These are phyloP conservation scores for Cardamine chenopodiifolia DNA, from an alignment of 345 rosid genomes.

Conservation along the genomic window DNA sequence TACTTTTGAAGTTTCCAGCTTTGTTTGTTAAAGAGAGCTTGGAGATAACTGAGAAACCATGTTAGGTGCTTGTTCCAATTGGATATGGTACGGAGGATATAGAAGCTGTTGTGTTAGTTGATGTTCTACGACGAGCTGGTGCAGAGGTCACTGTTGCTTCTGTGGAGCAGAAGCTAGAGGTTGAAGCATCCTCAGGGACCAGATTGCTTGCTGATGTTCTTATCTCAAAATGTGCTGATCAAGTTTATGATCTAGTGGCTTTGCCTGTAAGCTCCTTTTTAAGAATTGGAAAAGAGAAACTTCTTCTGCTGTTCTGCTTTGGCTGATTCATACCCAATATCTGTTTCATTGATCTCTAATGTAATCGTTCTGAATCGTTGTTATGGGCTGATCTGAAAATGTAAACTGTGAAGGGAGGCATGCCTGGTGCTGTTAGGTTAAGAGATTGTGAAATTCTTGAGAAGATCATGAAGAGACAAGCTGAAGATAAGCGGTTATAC, in stretches of 20 bases:
- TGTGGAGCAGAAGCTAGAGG: slow-evolving; percentile 78
- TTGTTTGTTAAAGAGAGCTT: slow-evolving; percentile 13
- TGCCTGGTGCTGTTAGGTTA: slow-evolving; percentile 91
- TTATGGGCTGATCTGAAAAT: neutral
- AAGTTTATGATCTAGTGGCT: slow-evolving; percentile 80
- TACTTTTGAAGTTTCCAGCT: neutral
- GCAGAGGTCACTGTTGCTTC: slow-evolving; percentile 88
- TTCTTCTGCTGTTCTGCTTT: neutral
- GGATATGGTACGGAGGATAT: slow-evolving; percentile 92
- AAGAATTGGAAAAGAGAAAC: neutral
- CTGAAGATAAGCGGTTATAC: slow-evolving; percentile 67
- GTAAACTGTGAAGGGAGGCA: slow-evolving; percentile 73
- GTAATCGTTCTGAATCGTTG: neutral
- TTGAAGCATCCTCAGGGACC: slow-evolving; percentile 76
- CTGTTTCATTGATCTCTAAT: neutral
- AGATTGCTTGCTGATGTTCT: slow-evolving; percentile 74
- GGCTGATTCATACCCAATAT: slow-evolving; percentile 1
- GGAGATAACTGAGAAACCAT: neutral
- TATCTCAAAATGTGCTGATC: slow-evolving; percentile 63
- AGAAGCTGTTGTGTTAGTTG: slow-evolving; percentile 80
- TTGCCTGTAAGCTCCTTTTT: slow-evolving; percentile 71
- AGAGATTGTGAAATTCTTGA: slow-evolving; percentile 75
- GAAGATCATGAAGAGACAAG: slow-evolving; percentile 74
- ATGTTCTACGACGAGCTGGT: slow-evolving; percentile 88
- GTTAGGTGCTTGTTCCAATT: slow-evolving; percentile 83